phyloP scores from a whole-genome alignment of 495 filamentous ascomycete species.

The Daldinia decipiens region DNA sequence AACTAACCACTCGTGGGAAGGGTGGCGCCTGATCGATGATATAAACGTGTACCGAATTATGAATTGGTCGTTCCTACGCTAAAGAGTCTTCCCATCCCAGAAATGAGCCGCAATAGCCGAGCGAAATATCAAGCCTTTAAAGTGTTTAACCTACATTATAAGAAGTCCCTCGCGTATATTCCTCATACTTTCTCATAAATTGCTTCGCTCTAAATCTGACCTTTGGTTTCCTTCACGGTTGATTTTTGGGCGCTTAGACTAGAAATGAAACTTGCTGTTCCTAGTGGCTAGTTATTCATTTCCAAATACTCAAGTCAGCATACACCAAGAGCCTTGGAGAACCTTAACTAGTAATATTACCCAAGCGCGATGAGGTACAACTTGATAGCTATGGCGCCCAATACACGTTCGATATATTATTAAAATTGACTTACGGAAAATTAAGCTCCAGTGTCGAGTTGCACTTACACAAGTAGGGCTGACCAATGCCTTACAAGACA shows the following conservation, averaged over 20 bases:
- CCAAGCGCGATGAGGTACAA: not conserved
- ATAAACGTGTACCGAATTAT: not conserved
- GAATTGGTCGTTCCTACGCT: not conserved
- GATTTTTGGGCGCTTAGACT: not conserved
- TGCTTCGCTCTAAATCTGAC: not conserved
- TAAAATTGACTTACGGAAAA: not conserved
- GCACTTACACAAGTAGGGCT: not conserved
- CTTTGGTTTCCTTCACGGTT: not conserved
- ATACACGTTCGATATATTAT: not conserved
- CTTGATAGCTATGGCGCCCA: not conserved
- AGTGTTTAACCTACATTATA: not conserved
- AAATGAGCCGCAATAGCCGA: not conserved
- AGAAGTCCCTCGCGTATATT: not conserved
- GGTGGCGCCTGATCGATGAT: constrained; percentile 7
- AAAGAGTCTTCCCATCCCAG: not conserved
- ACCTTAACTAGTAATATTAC: not conserved
- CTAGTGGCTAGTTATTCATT: not conserved
- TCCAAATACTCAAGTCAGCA: not conserved
- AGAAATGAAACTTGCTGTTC: not conserved
- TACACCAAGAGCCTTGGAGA: not conserved
- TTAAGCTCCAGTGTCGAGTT: not conserved
- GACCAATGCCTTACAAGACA: not conserved
- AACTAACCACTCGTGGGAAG: not conserved
- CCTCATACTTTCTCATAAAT: not conserved
- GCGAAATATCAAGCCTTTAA: not conserved